phyloP scores from a whole-genome alignment of 148 eudicot species.

The Rhododendron griersonianum region DNA sequence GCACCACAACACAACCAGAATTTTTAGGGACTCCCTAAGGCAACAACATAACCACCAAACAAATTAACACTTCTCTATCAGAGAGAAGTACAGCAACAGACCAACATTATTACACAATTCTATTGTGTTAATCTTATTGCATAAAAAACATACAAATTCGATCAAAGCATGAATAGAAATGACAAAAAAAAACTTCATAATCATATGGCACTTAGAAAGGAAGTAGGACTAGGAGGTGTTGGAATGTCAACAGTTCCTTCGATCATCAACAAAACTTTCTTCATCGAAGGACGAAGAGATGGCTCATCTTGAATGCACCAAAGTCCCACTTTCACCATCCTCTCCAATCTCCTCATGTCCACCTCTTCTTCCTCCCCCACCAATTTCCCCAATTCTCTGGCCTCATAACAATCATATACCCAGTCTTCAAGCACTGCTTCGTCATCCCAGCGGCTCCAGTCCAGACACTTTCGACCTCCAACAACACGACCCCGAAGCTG shows the following conservation, averaged over 20 bases:
- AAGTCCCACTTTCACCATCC: slow-evolving; percentile 1
- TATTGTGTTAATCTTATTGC: too few relatives aligned
- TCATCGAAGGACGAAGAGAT: slow-evolving; percentile 12
- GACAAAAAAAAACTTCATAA: background rate
- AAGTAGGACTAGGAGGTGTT: background rate
- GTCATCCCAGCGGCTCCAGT: background rate
- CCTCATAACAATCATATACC: background rate
- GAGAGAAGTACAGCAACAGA: too few relatives aligned
- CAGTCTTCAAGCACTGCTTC: background rate
- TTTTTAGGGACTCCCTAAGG: too few relatives aligned
- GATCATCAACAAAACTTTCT: slow-evolving; percentile 4
- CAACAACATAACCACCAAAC: too few relatives aligned
- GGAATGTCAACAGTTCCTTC: slow-evolving; percentile 7
- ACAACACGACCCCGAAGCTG: background rate
- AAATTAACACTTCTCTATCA: too few relatives aligned
- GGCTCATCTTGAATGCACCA: slow-evolving; percentile 14
- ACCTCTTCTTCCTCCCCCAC: slow-evolving; percentile 7
- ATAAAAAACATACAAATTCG: background rate
- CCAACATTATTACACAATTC: too few relatives aligned
- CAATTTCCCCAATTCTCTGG: background rate
- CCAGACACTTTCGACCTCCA: background rate
- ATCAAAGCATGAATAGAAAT: background rate
- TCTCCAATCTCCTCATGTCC: background rate
- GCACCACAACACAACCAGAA: too few relatives aligned
- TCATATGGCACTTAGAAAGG: background rate